phyloP scores from a whole-genome alignment of 108 stramenopile species.

The Nitzschia palea region DNA sequence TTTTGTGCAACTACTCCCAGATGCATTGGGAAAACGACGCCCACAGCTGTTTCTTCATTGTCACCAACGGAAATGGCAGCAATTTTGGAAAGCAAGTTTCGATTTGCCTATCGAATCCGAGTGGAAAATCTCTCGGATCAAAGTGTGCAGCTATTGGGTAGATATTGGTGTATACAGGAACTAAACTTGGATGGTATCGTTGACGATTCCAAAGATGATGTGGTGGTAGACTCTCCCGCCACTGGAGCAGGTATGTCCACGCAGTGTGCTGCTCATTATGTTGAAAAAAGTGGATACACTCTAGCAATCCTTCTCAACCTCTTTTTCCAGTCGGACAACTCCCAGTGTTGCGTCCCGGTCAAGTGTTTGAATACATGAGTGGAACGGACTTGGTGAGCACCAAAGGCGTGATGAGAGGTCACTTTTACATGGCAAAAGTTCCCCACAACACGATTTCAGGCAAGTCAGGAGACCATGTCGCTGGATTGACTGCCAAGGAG shows the following conservation, averaged over 20 bases:
- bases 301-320: not conserved
- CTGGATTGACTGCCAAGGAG: constrained; percentile 7
- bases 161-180: constrained; percentile 54
- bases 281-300: too few species aligned
- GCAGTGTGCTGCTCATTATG: too few species aligned
- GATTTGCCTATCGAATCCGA: constrained; percentile 57
- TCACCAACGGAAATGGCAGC: constrained; percentile 1
- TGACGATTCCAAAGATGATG: constrained; percentile 12
- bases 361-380: constrained; percentile 59
- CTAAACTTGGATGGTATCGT: not conserved
- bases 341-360: constrained; percentile 55
- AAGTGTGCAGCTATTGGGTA: constrained; percentile 51
- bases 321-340: constrained; percentile 43
- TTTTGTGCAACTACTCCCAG: not conserved
- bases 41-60: constrained; percentile 2
- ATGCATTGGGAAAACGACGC: constrained; percentile 27
- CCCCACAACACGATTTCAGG: constrained; percentile 15
- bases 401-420: constrained; percentile 45
- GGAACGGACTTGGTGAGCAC: constrained; percentile 43
- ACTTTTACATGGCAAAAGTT: constrained; percentile 43
- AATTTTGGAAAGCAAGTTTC: constrained; percentile 15
- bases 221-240: constrained; percentile 44
- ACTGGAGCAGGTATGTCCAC: constrained; percentile 48
- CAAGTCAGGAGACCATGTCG: constrained; percentile 33
- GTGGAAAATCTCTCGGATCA: constrained; percentile 37